Evolutionary conservation across 2,329 filamentous ascomycete genomes (phyloP).

Genomic region (Podosphaera aphanis): DNA sequence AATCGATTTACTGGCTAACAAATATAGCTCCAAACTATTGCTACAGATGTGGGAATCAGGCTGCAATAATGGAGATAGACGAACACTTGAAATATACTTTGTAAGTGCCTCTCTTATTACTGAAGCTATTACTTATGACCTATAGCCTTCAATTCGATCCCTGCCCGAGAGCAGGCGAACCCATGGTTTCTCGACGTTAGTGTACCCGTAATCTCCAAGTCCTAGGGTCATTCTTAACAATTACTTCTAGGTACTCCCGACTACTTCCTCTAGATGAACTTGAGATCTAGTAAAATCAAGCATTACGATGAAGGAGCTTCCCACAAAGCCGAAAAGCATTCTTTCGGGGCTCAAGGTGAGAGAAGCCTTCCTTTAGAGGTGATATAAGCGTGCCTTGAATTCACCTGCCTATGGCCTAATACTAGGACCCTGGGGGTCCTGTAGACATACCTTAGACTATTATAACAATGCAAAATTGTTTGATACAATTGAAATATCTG

Average conservation of each 20-base stretch:
- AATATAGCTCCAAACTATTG: constrained; percentile 66
- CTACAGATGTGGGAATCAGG: constrained; percentile 96
- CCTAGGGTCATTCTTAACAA: constrained; percentile 3
- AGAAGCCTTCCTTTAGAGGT: no score
- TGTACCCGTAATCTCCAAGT: constrained; percentile 4
- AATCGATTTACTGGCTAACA: constrained; percentile 11
- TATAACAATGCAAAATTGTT: no score
- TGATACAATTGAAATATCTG: no score
- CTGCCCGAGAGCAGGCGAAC: constrained; percentile 87
- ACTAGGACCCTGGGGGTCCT: no score
- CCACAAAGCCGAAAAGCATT: no score
- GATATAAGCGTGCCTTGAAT: no score
- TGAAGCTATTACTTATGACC: no score
- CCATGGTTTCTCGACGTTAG: constrained; percentile 87
- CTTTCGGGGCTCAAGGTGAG: no score
- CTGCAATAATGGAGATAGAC: constrained; percentile 99
- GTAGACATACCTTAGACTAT: no score
- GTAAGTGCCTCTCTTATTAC: constrained; percentile 30
- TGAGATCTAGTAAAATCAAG: background rate
- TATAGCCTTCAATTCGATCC: constrained; percentile 93
- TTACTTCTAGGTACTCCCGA: constrained; percentile 49
- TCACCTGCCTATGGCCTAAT: no score
- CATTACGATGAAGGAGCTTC: no score
- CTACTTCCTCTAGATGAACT: constrained; percentile 71
- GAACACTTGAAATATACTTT: constrained; percentile 99